Base-by-base conservation (phyloP, 352 stramenopile species). In the Blastocystis sp. region DNA sequence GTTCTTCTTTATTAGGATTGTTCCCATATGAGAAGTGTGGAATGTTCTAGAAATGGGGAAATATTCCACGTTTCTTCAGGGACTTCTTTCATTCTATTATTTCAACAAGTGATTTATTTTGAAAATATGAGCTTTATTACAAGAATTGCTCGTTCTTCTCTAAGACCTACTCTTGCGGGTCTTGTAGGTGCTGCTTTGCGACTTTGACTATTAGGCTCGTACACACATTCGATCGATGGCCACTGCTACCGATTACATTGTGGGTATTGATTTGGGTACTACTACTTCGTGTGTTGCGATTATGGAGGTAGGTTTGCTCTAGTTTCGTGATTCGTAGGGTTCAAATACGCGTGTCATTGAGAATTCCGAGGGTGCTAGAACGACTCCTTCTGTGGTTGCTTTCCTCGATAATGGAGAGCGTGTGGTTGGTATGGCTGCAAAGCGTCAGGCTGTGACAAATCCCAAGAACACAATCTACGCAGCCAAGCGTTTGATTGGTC, bases 201-300 rank as follows among this genome's bases (percentile, higher is more conserved):
- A 39, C 3, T 6, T 8, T 81, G 39, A 81, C 20, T 62, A 37
- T 13, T 81, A 81, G 70, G 70, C 70, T n/a, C 43, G 54, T 41
- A 64, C 34, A 30, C 70, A 81, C 7, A 63, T 81, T 24, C 70
- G 70, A 39, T 13, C 50, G 50, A 81, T 43, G 43, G 55, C 68
- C 20, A 54, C 76, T 43, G 64, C 59, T 30, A 88, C 76, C 26
- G 76, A 88, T 20, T 88, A 95, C 92, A 93, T 96, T 62, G 98
- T 99, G 87, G 98, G 98, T 87, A 99, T 99, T 91, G 98, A 99
- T 93, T 93, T 99, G 81, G 98, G 98, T 91, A 99, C 98, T 8
- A 99, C 98, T 34, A 99, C 99, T 93, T 99, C 96, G 20, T 99
- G 97, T 91, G 95, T 98, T n/a, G 93, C 94, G 24, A 95, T 97